A percentile compares a stretch with the other conserved stretches of the same genome.
These are phyloP conservation scores for Pyrus bretschneideri DNA, from an alignment of 306 rosid genomes.

Conservation along the genomic window DNA sequence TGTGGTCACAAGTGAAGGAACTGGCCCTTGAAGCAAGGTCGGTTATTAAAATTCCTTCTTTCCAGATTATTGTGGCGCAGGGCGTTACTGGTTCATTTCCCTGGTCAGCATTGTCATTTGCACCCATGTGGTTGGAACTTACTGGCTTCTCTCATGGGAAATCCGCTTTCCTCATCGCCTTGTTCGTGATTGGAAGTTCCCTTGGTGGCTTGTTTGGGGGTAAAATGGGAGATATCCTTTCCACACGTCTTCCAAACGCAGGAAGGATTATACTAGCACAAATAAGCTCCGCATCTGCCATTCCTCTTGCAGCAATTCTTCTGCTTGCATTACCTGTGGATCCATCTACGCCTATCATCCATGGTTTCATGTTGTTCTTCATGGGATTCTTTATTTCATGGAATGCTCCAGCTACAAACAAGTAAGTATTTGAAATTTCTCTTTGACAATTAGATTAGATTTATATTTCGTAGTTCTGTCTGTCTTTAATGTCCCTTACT, in stretches of 20 bases:
- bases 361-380: slow-evolving; percentile 52
- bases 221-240: slow-evolving; percentile 75
- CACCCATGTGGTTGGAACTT: slow-evolving; percentile 96
- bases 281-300: slow-evolving; percentile 83
- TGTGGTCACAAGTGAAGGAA: slow-evolving; percentile 55
- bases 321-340: slow-evolving; percentile 54
- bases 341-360: slow-evolving; percentile 43
- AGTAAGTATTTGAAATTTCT: slow-evolving; percentile 38
- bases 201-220: slow-evolving; percentile 92
- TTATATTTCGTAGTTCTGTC: background rate
- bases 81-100: slow-evolving; percentile 95
- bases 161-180: slow-evolving; percentile 72
- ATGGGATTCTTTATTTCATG: slow-evolving; percentile 82
- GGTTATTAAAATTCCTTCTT: slow-evolving; percentile 67
- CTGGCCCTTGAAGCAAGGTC: slow-evolving; percentile 58
- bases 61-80: slow-evolving; percentile 87
- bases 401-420: slow-evolving; percentile 90
- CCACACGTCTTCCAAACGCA: slow-evolving; percentile 57
- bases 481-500: background rate
- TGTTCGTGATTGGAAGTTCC: slow-evolving; percentile 67
- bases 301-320: slow-evolving; percentile 77
- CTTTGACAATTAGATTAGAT: background rate
- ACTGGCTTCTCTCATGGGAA: slow-evolving; percentile 68
- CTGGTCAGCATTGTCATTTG: slow-evolving; percentile 85
- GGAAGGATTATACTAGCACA: slow-evolving; percentile 89